Evolutionary conservation across 305 asterid genomes (phyloP), one percentile per base, ranked within the genome.

Genomic region (Vinca major): DNA sequence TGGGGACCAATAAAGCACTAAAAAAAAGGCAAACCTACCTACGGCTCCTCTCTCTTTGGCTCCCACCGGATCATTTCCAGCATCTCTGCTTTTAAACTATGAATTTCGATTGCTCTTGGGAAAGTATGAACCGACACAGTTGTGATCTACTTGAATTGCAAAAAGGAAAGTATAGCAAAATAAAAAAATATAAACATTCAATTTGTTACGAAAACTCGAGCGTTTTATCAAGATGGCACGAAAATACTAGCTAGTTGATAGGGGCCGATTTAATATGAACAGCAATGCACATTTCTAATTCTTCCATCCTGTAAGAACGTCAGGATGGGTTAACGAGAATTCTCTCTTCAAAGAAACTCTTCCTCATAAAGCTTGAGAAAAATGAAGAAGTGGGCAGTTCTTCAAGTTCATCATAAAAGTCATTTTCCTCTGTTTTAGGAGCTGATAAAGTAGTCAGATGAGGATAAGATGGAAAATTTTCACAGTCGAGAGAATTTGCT

Each of bases 331-430:
- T 48, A 13, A 75, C 71, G 51, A 69, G 73, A 60, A 72, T 55
- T 54, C 75, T 57, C 36, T 63, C 80, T 63, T 79, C 75, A 40
- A 68, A 67, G 51, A 66, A 71, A 69, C 44, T 72, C 39, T 69
- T 63, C 9, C 67, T 70, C 56, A 51, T 48, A 45, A 70, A 57
- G 44, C 62, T 52, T 47, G 66, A 19, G 48, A 78, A 67, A 65
- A 77, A 84, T 21, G 88, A 84, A 17, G 95, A 76, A 5, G 85
- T 73, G 49, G 96, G 96, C 73, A 89, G 77, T 49, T 89, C 92
- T 81, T 88, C 96, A 7, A 89, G 89, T 77, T 89, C 96, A 57
- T 89, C 91, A 67, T 69, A 89, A 72, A 89, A 86, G 77, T 87
- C 92, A 68, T 84, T 81, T 65, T 86, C 96, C 77, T 81, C 87